Conservation (phyloP, 805 yeast species). For the Hanseniaspora clermontiae region DNA sequence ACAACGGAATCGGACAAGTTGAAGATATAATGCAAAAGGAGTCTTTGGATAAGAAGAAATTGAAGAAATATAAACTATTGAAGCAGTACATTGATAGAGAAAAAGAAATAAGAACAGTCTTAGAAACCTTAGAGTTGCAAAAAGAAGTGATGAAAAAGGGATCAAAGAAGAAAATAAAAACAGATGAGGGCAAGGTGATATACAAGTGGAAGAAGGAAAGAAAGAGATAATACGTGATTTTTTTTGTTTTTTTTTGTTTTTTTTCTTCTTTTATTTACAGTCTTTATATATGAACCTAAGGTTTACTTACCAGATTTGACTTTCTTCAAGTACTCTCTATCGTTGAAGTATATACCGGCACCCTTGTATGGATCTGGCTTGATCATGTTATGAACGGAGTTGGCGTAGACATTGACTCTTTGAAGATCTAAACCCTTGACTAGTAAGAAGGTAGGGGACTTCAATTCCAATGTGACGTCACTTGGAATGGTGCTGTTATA, state of each 20-base stretch:
- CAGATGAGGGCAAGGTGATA: constrained; percentile 50
- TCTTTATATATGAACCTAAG: neutral
- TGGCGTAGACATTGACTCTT: constrained; percentile 77
- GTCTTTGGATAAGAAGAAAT: constrained; percentile 39
- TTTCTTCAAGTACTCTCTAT: constrained; percentile 81
- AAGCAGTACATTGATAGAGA: constrained; percentile 60
- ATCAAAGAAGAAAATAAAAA: constrained; percentile 60
- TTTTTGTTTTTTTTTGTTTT: neutral
- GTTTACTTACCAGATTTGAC: constrained; percentile 79
- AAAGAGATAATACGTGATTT: constrained; percentile 31
- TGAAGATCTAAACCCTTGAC: constrained; percentile 83
- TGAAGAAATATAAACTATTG: constrained; percentile 47
- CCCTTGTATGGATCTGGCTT: constrained; percentile 99
- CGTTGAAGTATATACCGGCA: constrained; percentile 86
- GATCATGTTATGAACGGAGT: constrained; percentile 67
- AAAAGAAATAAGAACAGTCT: constrained; percentile 51
- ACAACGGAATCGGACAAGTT: constrained; percentile 21
- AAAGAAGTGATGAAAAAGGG: constrained; percentile 87
- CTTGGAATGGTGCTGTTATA: constrained; percentile 50
- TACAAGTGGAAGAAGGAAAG: constrained; percentile 81
- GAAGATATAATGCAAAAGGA: constrained; percentile 28
- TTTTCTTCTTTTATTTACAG: neutral
- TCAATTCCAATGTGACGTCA: constrained; percentile 60
- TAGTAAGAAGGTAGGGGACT: constrained; percentile 73
- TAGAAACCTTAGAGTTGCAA: constrained; percentile 61